Percentiles rank a stretch among this genome's conserved stretches.
Evolutionary conservation across 192 early-diverging fungal species (phyloP).

Genomic region (Radiomyces spectabilis): DNA sequence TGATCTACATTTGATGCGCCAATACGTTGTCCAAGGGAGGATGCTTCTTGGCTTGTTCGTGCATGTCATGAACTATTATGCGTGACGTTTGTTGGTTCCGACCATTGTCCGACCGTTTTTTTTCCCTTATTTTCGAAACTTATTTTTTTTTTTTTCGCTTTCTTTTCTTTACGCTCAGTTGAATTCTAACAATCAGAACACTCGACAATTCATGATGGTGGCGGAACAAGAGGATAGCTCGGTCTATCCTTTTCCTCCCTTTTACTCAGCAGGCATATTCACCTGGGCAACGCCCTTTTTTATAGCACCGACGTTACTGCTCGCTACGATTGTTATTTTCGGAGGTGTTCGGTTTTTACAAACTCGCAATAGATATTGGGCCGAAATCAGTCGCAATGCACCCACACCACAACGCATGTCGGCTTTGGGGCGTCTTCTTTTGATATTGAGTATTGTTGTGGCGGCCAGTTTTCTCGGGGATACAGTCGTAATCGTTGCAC

Average conservation of each 20-base stretch:
- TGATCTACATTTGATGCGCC: too few relatives aligned
- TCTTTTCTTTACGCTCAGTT: neutral
- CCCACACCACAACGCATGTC: neutral
- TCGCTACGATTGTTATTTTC: neutral
- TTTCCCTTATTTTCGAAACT: too few relatives aligned
- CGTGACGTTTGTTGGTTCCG: too few relatives aligned
- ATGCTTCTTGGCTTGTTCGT: too few relatives aligned
- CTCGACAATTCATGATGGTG: too few relatives aligned
- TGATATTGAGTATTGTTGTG: constrained; percentile 20
- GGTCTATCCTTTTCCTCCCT: neutral
- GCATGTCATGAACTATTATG: too few relatives aligned
- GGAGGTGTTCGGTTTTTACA: neutral
- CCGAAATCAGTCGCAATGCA: neutral
- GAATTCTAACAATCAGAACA: too few relatives aligned
- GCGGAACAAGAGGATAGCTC: too few relatives aligned
- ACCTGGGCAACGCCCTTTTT: neutral
- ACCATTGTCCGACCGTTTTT: too few relatives aligned
- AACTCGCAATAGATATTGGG: too few relatives aligned
- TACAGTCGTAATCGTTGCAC: constrained; percentile 23
- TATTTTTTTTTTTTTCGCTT: neutral
- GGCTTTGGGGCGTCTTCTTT: constrained; percentile 20
- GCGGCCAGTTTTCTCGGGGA: constrained; percentile 25
- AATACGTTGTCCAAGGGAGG: too few relatives aligned
- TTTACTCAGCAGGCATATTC: neutral
- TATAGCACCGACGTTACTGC: neutral